Percentiles rank a stretch among this genome's conserved stretches.
phyloP scores from a whole-genome alignment of 1,284 basidiomycete genomes.

The Apiotrichum gracile region DNA sequence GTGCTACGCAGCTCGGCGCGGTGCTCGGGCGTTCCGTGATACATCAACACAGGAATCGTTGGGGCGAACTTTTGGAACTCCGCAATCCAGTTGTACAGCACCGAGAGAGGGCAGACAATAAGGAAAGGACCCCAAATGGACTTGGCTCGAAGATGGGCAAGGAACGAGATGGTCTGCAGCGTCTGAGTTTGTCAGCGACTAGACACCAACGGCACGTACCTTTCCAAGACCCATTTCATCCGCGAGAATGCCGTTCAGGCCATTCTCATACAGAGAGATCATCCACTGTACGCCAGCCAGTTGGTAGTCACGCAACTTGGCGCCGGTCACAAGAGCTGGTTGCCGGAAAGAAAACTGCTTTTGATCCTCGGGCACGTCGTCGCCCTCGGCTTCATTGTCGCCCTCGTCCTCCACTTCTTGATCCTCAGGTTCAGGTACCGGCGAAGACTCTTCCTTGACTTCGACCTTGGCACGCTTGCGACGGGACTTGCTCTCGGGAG shows the following conservation, averaged over 20 bases:
- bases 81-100: constrained; percentile 83
- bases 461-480: constrained; percentile 5
- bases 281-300: constrained; percentile 96
- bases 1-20: constrained; percentile 68
- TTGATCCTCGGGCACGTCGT: constrained; percentile 1
- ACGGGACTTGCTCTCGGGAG: neutral
- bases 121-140: constrained; percentile 74
- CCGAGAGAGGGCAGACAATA: constrained; percentile 84
- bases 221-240: constrained; percentile 86
- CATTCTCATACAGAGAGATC: constrained; percentile 85
- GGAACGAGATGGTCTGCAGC: constrained; percentile 86
- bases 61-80: constrained; percentile 84
- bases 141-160: constrained; percentile 76
- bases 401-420: constrained; percentile 18
- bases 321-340: constrained; percentile 75
- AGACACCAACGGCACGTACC: constrained; percentile 39
- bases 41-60: constrained; percentile 63
- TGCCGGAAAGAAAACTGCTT: constrained; percentile 53
- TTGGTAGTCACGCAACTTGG: constrained; percentile 81
- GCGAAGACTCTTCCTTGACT: neutral
- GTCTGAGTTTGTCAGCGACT: constrained; percentile 54
- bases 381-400: constrained; percentile 7
- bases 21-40: constrained; percentile 75
- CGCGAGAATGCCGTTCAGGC: constrained; percentile 84
- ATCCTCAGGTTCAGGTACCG: too few relatives aligned